A percentile compares a stretch with the other conserved stretches of the same genome.
Conservation (phyloP, 2,329 filamentous ascomycete species). For the Botrytis cinerea region DNA sequence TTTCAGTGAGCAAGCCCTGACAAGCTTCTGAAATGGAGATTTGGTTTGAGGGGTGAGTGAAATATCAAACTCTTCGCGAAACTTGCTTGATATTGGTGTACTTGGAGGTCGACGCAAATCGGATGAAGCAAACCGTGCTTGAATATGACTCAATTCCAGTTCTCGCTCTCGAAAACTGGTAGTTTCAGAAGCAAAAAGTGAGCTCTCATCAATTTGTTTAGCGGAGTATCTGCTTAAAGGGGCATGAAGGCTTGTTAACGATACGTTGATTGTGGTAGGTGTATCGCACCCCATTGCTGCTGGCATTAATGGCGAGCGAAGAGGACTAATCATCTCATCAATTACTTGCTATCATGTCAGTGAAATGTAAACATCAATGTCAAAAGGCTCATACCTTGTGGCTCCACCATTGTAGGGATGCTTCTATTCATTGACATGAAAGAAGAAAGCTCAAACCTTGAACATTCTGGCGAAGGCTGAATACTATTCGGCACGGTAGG, state of each 20-base stretch:
- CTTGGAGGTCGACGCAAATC: constrained; percentile 29
- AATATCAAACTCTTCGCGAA: constrained; percentile 39
- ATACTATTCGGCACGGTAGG: constrained; percentile 32
- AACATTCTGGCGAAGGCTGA: constrained; percentile 33
- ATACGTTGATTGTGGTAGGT: constrained; percentile 27
- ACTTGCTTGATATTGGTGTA: constrained; percentile 38
- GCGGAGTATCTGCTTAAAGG: constrained; percentile 28
- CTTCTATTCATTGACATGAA: constrained; percentile 24
- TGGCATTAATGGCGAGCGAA: constrained; percentile 5
- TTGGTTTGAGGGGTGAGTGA: constrained; percentile 15
- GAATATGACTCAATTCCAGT: constrained; percentile 34
- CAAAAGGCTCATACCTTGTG: constrained; percentile 16
- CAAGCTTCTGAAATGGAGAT: constrained; percentile 25
- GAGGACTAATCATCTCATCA: neutral
- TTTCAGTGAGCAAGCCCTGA: constrained; percentile 18
- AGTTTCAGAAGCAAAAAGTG: constrained; percentile 37
- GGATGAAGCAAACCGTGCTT: constrained; percentile 34
- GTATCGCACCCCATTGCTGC: neutral
- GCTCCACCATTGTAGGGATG: constrained; percentile 19
- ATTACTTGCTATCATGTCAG: constrained; percentile 4
- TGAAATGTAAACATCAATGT: neutral
- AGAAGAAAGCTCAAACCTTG: constrained; percentile 31
- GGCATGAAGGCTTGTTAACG: constrained; percentile 27
- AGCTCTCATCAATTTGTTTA: constrained; percentile 33
- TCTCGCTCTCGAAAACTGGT: constrained; percentile 37